Conservation (phyloP, 2,329 filamentous ascomycete genomes). For the Neofusicoccum laricinum region DNA sequence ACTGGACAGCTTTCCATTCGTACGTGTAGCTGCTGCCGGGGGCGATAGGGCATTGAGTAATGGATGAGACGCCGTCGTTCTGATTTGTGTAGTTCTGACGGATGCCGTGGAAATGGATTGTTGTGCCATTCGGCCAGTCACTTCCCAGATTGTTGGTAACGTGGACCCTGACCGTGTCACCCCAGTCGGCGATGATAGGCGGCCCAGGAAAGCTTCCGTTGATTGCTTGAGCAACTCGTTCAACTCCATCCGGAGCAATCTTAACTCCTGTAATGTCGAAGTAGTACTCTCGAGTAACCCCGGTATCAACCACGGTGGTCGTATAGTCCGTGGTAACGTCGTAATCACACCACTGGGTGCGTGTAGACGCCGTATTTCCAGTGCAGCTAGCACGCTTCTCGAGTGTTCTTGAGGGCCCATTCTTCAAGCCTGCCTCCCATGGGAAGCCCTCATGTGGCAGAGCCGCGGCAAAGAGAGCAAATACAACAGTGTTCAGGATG, state of each 20-base stretch:
- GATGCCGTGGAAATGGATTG: conserved; percentile 62
- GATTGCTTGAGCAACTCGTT: conserved; percentile 26
- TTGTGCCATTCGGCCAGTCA: conserved; percentile 51
- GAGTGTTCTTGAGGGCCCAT: no score
- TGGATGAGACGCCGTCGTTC: conserved; percentile 55
- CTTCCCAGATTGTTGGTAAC: conserved; percentile 52
- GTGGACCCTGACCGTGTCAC: conserved; percentile 40
- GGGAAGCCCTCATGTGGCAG: no score
- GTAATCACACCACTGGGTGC: conserved; percentile 46
- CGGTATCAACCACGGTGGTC: conserved; percentile 49
- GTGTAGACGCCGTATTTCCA: conserved; percentile 1
- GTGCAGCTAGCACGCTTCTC: not conserved
- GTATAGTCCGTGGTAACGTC: conserved; percentile 54
- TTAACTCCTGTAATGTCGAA: conserved; percentile 51
- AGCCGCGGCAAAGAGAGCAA: no score
- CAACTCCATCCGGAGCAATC: conserved; percentile 57
- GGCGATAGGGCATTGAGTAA: conserved; percentile 39
- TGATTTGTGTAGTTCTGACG: conserved; percentile 55
- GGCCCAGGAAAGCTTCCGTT: conserved; percentile 13
- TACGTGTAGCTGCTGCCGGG: conserved; percentile 45
- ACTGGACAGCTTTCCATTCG: conserved; percentile 48
- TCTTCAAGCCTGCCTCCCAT: no score
- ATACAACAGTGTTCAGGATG: no score
- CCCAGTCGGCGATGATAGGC: conserved; percentile 37
- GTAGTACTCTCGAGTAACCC: conserved; percentile 55